These are phyloP conservation scores for Strobilomyces echinocephalus DNA, from an alignment of 768 basidiomycete species.

Conservation along the genomic window DNA sequence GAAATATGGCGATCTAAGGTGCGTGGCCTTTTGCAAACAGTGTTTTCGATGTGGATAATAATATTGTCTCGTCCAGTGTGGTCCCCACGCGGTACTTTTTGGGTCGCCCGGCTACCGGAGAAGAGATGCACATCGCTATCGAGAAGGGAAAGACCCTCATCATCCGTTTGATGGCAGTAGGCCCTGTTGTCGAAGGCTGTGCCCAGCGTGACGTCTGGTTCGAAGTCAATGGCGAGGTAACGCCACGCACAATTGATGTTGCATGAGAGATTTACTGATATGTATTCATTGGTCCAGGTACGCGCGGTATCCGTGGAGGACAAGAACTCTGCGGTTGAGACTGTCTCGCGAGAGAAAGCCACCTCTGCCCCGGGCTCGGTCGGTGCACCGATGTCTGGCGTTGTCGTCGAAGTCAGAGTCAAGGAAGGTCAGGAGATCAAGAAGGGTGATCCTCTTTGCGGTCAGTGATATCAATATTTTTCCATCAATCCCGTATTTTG, in stretches of 20 bases:
- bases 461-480: conserved; percentile 41
- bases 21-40: conserved; percentile 20
- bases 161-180: conserved; percentile 91
- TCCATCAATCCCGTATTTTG: conserved; percentile 14
- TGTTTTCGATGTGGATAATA: conserved; percentile 13
- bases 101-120: conserved; percentile 82
- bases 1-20: conserved; percentile 95
- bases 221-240: conserved; percentile 93
- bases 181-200: conserved; percentile 85
- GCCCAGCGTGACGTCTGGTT: conserved; percentile 98
- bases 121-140: conserved; percentile 96
- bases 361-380: conserved; percentile 93
- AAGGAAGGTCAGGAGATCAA: conserved; percentile 97
- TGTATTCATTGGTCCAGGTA: conserved; percentile 44
- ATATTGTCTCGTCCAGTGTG: conserved; percentile 49
- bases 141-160: conserved; percentile 97
- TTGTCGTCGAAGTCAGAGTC: conserved; percentile 95
- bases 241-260: conserved; percentile 12
- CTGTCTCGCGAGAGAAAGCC: conserved; percentile 91
- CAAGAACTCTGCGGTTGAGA: conserved; percentile 95
- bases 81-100: conserved; percentile 97
- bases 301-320: conserved; percentile 96
- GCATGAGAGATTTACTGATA: conserved; percentile 14
- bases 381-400: conserved; percentile 96
- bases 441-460: conserved; percentile 94